Conservation (phyloP, 2,329 filamentous ascomycete species). For the Aspergillus pseudoterreus region DNA sequence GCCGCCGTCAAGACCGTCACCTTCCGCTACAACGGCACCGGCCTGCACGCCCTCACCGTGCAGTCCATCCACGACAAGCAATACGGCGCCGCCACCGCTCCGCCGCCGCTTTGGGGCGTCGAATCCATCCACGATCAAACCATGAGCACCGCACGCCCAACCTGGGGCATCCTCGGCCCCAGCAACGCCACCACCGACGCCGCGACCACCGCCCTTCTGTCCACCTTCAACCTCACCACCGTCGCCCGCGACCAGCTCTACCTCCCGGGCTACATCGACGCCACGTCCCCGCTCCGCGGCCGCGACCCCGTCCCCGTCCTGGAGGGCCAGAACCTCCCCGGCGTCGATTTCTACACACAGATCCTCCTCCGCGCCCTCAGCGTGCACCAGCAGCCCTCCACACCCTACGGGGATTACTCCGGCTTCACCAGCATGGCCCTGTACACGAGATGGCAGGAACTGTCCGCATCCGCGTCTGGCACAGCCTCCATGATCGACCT, state of each 20-base stretch:
- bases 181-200: slow-evolving; percentile 18
- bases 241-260: slow-evolving; percentile 28
- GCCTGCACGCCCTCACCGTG: slow-evolving; percentile 34
- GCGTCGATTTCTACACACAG: slow-evolving; percentile 26
- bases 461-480: background rate
- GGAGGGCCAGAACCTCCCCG: slow-evolving; percentile 29
- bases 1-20: slow-evolving; percentile 46
- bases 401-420: slow-evolving; percentile 27
- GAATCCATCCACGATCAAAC: slow-evolving; percentile 24
- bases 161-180: slow-evolving; percentile 40
- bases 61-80: slow-evolving; percentile 33
- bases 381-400: background rate
- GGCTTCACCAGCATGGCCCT: slow-evolving; percentile 39
- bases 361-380: slow-evolving; percentile 18
- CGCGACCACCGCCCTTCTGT: background rate
- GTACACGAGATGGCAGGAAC: slow-evolving; percentile 39
- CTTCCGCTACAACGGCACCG: slow-evolving; percentile 40
- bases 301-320: slow-evolving; percentile 10
- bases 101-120: slow-evolving; percentile 36
- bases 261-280: slow-evolving; percentile 24
- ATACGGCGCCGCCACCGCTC: slow-evolving; percentile 29
- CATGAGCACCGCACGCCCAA: slow-evolving; percentile 22
- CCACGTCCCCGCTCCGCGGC: background rate
- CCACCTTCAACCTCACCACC: slow-evolving; percentile 31
- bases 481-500: slow-evolving; percentile 11